Base-by-base conservation (phyloP, 1,284 basidiomycete species). In the Pseudozyma sp. region DNA sequence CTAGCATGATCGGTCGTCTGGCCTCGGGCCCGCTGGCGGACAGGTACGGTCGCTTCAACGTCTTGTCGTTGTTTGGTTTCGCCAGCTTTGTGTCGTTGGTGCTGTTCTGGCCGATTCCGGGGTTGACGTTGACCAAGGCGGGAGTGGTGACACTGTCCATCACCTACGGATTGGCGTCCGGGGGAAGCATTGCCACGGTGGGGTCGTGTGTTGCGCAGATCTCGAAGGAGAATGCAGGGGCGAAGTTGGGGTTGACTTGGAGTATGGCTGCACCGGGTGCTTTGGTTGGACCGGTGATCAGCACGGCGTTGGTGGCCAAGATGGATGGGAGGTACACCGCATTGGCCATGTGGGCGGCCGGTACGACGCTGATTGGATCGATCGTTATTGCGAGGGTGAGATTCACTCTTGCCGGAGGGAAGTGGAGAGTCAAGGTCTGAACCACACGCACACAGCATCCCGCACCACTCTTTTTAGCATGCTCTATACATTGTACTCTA, bases 91-190 rank as follows among this genome's bases (percentile, higher is more conserved):
- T 75, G 13, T 52, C 62, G 1, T 33, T 70, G 9, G 49, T 69
- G 14, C 50, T 70, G 5, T 69, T 68, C 46, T 74, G 71, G 71
- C 71, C 71, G 0, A 56, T 74, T 10, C 71, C 71, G 0, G 71
- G 71, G 3, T 49, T 74, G 46, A 74, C 61, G 7, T 19, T 58
- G 16, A 74, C 71, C 42, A 60, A 65, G n/a, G 63, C 72, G 0
- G 72, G 72, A 5, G 72, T 75, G 24, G 11, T 59, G 19, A 43
- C 50, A 1, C 44, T 75, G 11, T 44, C 54, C 3, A 19, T 75
- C 17, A 56, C 63, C 0, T 75, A 75, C 57, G 68, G 72, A 8
- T 8, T 75, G 6, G 60, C 63, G 13, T 63, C 62, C 2, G 72
- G 72, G 1, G 72, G 67, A 11, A 62, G 48, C 42, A 70, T 75